phyloP scores from a whole-genome alignment of 805 yeast species.

The Kuraishia piskuri region DNA sequence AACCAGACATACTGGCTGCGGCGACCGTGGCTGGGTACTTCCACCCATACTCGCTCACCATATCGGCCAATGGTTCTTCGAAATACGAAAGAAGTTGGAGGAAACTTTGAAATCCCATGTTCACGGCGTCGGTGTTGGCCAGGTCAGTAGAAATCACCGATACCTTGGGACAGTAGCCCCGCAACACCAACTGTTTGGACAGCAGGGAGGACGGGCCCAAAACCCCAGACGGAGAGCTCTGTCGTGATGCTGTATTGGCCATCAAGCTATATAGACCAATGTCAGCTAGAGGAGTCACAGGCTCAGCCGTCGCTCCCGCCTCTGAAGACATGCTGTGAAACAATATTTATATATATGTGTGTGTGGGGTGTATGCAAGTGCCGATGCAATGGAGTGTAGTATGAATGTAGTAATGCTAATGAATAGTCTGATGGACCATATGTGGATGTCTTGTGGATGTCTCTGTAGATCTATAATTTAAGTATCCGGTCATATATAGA shows the following conservation, averaged over 20 bases:
- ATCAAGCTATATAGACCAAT: no score
- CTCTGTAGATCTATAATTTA: no score
- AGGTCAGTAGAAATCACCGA: slow-evolving; percentile 18
- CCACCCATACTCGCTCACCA: slow-evolving; percentile 11
- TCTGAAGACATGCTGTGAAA: background rate
- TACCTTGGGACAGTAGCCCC: slow-evolving; percentile 22
- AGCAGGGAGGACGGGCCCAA: slow-evolving; percentile 20
- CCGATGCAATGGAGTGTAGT: background rate
- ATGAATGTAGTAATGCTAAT: background rate
- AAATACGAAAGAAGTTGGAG: slow-evolving; percentile 18
- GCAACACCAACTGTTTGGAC: slow-evolving; percentile 18
- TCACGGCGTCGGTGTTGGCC: slow-evolving; percentile 14
- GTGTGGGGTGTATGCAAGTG: background rate
- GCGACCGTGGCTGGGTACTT: background rate
- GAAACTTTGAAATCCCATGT: slow-evolving; percentile 12
- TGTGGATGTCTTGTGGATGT: no score
- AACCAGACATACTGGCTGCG: slow-evolving; percentile 4
- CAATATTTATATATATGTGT: no score
- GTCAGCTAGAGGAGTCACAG: background rate
- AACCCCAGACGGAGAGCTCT: slow-evolving; percentile 9
- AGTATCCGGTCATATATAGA: no score
- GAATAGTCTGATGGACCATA: background rate
- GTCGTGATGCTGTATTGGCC: background rate
- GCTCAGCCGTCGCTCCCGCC: background rate
- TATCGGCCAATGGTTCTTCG: slow-evolving; percentile 15